Base-by-base conservation (phyloP, 345 rosid species). In the Lepidium sativum region DNA sequence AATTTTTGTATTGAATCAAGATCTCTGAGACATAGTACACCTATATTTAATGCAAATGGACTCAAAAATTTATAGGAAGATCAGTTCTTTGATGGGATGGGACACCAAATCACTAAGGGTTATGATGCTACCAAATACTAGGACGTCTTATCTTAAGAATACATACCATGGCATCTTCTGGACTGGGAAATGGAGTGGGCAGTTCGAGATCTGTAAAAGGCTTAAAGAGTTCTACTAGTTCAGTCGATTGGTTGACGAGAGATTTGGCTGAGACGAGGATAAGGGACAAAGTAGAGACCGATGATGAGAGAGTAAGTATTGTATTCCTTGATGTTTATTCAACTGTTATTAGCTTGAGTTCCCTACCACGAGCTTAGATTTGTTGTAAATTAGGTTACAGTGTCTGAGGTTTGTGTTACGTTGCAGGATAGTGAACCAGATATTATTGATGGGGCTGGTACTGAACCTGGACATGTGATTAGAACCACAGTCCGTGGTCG, bases 341-440 rank as follows among this genome's bases (percentile, higher is more conserved):
- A 41, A 32, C 16, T 32, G 15, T 57, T 48, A 40, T 6, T 68
- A 47, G 42, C 42, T 39, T 58, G 34, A 4, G 4, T 21, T 55
- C 9, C 50, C n/a, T 53, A 37, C 29, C 39, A 34, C 8, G 20
- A 70, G 47, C 40, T 61, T 37, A 7, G 54, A 14, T 27, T 14
- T 39, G 23, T 47, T 21, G 0, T 50, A 31, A 54, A 49, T 32
- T 20, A 11, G 49, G 21, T 42, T 47, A 62, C 59, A 12, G 6
- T 63, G 35, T 74, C 4, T 27, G 55, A 33, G 25, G 37, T 27
- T 49, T 53, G 41, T 52, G 43, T 17, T 45, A 35, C 4, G 49
- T 69, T 82, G 72, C 90, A 94, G 99, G 99, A 88, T 70, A 88
- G 96, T 77, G 99, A 86, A 68, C 88, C 91, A 7, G 97, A 88